Conservation (phyloP, 2,329 filamentous ascomycete species). For the Beauveria medogensis region DNA sequence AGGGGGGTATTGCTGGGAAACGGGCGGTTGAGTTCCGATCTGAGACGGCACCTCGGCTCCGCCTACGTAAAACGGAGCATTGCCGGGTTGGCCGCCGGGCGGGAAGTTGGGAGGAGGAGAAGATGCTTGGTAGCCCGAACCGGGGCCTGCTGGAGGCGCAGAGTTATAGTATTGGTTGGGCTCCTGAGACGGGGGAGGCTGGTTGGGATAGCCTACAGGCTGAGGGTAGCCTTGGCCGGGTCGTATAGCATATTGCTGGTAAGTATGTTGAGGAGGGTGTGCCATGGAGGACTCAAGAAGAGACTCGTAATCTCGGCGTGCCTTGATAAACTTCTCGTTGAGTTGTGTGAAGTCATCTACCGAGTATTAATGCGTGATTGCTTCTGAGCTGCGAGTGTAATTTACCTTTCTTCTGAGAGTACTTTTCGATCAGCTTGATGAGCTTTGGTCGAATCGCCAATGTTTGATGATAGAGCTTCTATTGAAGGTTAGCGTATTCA, state of each 20-base stretch:
- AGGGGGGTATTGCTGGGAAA: constrained; percentile 36
- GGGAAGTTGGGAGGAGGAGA: constrained; percentile 49
- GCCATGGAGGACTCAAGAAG: constrained; percentile 96
- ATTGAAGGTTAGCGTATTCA: constrained; percentile 23
- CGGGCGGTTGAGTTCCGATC: constrained; percentile 17
- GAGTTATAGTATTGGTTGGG: constrained; percentile 63
- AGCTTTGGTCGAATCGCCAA: constrained; percentile 91
- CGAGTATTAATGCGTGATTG: constrained; percentile 16
- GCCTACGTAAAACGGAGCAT: constrained; percentile 59
- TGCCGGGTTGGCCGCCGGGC: constrained; percentile 39
- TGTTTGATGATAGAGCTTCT: constrained; percentile 84
- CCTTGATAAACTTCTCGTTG: constrained; percentile 99
- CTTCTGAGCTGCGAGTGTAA: neutral
- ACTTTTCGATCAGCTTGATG: constrained; percentile 97
- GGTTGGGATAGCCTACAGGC: constrained; percentile 31
- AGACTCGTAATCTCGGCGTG: constrained; percentile 89
- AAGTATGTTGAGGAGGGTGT: constrained; percentile 73
- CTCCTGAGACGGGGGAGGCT: constrained; percentile 44
- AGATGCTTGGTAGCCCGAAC: constrained; percentile 40
- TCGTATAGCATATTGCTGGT: constrained; percentile 58
- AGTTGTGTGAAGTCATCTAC: constrained; percentile 95
- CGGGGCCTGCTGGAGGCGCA: constrained; percentile 32
- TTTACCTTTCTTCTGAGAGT: constrained; percentile 95
- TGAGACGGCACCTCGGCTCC: constrained; percentile 46
- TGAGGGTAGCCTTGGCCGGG: constrained; percentile 40